phyloP scores from a whole-genome alignment of 2,329 filamentous ascomycete genomes.

The Aspergillus spinulosporus region DNA sequence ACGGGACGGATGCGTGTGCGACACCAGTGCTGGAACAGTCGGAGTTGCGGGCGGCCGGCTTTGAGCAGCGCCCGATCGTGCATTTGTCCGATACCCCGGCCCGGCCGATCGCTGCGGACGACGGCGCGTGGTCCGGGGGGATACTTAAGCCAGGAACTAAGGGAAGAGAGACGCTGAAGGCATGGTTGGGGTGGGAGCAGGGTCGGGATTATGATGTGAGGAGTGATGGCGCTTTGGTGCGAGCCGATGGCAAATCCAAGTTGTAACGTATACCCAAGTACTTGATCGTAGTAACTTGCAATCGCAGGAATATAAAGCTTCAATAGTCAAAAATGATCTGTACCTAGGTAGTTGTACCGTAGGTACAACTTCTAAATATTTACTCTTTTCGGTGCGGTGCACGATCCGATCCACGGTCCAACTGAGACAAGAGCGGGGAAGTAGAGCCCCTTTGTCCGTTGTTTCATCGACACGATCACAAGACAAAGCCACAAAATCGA shows the following conservation, averaged over 20 bases:
- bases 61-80: conserved; percentile 48
- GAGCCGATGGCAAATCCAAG: conserved; percentile 41
- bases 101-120: conserved; percentile 56
- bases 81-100: conserved; percentile 67
- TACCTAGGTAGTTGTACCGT: too few species aligned
- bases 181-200: conserved; percentile 76
- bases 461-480: background rate
- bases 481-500: background rate
- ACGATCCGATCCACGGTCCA: conserved; percentile 1
- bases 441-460: conserved; percentile 3
- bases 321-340: too few species aligned
- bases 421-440: conserved; percentile 1
- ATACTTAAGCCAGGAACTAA: conserved; percentile 67
- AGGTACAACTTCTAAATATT: too few species aligned
- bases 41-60: conserved; percentile 66
- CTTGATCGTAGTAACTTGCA: background rate
- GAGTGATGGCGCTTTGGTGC: conserved; percentile 60
- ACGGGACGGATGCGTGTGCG: conserved; percentile 88
- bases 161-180: conserved; percentile 66
- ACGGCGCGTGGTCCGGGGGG: conserved; percentile 67
- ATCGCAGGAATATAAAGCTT: background rate
- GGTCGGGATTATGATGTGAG: conserved; percentile 69
- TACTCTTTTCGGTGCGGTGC: background rate
- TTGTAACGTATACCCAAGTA: conserved; percentile 20
- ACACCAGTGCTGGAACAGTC: conserved; percentile 78